Percentiles rank a stretch among this genome's conserved stretches.
Evolutionary conservation across 2,329 filamentous ascomycete genomes (phyloP).

Genomic region (Huntiella abstrusa): DNA sequence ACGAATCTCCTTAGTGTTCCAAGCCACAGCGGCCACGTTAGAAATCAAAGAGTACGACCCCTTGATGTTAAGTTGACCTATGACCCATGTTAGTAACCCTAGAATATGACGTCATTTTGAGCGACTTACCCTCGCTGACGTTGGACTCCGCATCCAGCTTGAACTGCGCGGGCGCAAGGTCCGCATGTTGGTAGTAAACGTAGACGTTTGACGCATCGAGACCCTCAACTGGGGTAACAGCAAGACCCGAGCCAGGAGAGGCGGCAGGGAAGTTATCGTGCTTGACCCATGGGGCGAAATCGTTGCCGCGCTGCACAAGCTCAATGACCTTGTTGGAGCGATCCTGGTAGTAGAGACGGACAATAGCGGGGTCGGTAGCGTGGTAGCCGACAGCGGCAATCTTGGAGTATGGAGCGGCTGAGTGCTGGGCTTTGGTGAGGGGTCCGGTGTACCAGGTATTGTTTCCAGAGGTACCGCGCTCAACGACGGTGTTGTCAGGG

Average conservation of each 20-base stretch:
- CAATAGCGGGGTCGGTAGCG: slow-evolving; percentile 8
- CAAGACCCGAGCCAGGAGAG: slow-evolving; percentile 9
- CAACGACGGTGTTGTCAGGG: slow-evolving; percentile 10
- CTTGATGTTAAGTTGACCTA: slow-evolving; percentile 11
- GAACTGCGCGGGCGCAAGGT: slow-evolving; percentile 8
- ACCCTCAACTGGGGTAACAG: slow-evolving; percentile 7
- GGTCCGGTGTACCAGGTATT: slow-evolving; percentile 11
- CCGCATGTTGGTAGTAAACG: slow-evolving; percentile 10
- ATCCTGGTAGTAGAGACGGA: slow-evolving; percentile 10
- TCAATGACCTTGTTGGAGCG: slow-evolving; percentile 10
- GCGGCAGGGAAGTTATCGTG: slow-evolving; percentile 8
- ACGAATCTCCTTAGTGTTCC: slow-evolving; percentile 10
- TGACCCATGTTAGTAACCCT: not conserved
- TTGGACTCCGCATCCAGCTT: slow-evolving; percentile 6
- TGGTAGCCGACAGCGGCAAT: slow-evolving; percentile 11
- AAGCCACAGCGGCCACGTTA: slow-evolving; percentile 9
- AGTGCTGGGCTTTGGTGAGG: slow-evolving; percentile 6
- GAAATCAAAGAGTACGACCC: slow-evolving; percentile 11
- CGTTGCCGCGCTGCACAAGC: slow-evolving; percentile 11
- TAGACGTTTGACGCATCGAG: slow-evolving; percentile 9
- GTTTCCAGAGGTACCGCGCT: slow-evolving; percentile 10
- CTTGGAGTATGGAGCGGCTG: slow-evolving; percentile 10
- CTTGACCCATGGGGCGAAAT: slow-evolving; percentile 9
- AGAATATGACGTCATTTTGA: not conserved
- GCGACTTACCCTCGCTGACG: slow-evolving; percentile 6